These are phyloP conservation scores for Epichloe sibirici DNA, from an alignment of 2,329 filamentous ascomycete genomes.

Conservation along the genomic window DNA sequence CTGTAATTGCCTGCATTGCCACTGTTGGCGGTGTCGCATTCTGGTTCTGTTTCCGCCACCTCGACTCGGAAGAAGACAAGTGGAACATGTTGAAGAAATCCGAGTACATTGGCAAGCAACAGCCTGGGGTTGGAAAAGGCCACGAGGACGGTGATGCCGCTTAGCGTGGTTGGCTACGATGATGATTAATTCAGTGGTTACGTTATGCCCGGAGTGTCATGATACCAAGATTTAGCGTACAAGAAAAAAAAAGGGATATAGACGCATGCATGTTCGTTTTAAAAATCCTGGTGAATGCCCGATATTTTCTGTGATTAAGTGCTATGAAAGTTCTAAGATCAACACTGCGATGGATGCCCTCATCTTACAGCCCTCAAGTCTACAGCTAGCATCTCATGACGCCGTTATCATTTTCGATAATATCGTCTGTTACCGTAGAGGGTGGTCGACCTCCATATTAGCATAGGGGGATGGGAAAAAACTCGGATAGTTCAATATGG, in stretches of 20 bases:
- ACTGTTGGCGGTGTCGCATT: conserved; percentile 51
- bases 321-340: too few relatives aligned
- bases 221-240: not conserved
- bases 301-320: too few relatives aligned
- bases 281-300: too few relatives aligned
- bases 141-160: conserved; percentile 5
- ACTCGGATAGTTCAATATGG: too few relatives aligned
- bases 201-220: not conserved
- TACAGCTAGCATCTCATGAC: too few relatives aligned
- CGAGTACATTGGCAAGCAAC: conserved; percentile 27
- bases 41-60: conserved; percentile 54
- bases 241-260: not conserved
- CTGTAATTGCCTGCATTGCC: conserved; percentile 47
- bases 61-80: conserved; percentile 56
- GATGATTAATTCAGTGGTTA: not conserved
- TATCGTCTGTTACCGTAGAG: too few relatives aligned
- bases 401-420: too few relatives aligned
- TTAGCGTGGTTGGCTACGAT: too few relatives aligned
- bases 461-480: too few relatives aligned
- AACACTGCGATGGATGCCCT: too few relatives aligned
- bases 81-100: conserved; percentile 48
- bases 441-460: too few relatives aligned
- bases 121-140: conserved; percentile 21
- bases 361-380: too few relatives aligned
- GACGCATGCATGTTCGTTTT: not conserved